Evolutionary conservation across 1,284 basidiomycete species (phyloP).

Genomic region (Phenoliferia sp.): DNA sequence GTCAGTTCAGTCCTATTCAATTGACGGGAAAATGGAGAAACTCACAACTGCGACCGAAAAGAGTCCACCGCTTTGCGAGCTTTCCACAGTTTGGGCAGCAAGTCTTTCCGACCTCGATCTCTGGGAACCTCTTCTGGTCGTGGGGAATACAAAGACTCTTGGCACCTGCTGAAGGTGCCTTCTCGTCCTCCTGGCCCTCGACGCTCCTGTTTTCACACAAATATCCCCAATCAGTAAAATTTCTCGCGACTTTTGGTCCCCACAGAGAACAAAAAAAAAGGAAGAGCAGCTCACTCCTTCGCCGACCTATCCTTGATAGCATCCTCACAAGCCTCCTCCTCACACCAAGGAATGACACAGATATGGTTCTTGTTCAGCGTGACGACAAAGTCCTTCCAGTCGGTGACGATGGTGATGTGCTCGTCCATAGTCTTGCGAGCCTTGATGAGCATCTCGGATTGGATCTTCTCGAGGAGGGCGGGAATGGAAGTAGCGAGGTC

Average conservation of each 20-base stretch:
- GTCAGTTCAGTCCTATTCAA: too few relatives aligned
- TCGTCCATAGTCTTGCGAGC: conserved; percentile 72
- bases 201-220: conserved; percentile 11
- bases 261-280: not conserved
- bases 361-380: conserved; percentile 84
- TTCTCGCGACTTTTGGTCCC: not conserved
- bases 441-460: conserved; percentile 77
- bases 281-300: conserved; percentile 59
- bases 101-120: conserved; percentile 71
- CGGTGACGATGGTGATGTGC: conserved; percentile 67
- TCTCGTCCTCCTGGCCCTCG: conserved; percentile 70
- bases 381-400: conserved; percentile 89
- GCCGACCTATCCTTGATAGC: conserved; percentile 94
- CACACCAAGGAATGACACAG: conserved; percentile 94
- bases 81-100: conserved; percentile 56
- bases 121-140: conserved; percentile 76
- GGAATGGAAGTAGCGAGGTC: conserved; percentile 59
- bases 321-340: conserved; percentile 89
- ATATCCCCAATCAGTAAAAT: not conserved
- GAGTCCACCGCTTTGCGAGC: conserved; percentile 68
- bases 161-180: conserved; percentile 95
- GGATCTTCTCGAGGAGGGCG: conserved; percentile 75
- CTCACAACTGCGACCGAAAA: conserved; percentile 35
- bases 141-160: conserved; percentile 97
- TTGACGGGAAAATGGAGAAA: not conserved